Conservation (phyloP, 257 asterid genomes). For the Haberlea rhodopensis region DNA sequence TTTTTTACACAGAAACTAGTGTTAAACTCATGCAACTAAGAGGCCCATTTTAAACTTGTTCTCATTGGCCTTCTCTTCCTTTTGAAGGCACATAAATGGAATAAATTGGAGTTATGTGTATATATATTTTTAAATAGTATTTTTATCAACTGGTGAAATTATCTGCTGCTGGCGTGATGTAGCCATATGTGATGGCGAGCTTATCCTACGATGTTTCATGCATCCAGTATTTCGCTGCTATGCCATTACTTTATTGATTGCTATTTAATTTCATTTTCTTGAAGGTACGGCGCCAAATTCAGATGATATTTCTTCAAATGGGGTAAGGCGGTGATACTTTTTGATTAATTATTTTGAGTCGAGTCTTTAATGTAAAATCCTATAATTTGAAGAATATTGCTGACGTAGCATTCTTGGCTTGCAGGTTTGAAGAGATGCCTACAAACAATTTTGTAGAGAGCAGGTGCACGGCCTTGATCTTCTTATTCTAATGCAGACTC, state of each 20-base stretch:
- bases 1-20: not conserved
- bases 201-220: slow-evolving; percentile 10
- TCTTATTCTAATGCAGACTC: slow-evolving; percentile 12
- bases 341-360: slow-evolving; percentile 15
- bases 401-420: slow-evolving; percentile 23
- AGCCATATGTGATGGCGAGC: not conserved
- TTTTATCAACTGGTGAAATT: not conserved
- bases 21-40: slow-evolving; percentile 8
- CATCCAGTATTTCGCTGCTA: not conserved
- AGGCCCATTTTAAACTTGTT: not conserved
- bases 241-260: not conserved
- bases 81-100: not conserved
- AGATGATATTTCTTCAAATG: slow-evolving; percentile 87
- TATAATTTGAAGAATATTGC: slow-evolving; percentile 15
- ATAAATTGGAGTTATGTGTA: not conserved
- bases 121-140: not conserved
- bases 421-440: slow-evolving; percentile 98
- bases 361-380: not conserved
- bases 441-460: slow-evolving; percentile 93
- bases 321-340: slow-evolving; percentile 47
- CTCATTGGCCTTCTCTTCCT: not conserved
- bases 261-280: slow-evolving; percentile 22
- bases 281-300: slow-evolving; percentile 85
- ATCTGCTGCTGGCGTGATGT: not conserved
- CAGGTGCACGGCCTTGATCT: slow-evolving; percentile 47